Evolutionary conservation across 73 alveolate genomes (phyloP), one percentile per base, ranked within the genome.

Genomic region (Effrenium voratum): DNA sequence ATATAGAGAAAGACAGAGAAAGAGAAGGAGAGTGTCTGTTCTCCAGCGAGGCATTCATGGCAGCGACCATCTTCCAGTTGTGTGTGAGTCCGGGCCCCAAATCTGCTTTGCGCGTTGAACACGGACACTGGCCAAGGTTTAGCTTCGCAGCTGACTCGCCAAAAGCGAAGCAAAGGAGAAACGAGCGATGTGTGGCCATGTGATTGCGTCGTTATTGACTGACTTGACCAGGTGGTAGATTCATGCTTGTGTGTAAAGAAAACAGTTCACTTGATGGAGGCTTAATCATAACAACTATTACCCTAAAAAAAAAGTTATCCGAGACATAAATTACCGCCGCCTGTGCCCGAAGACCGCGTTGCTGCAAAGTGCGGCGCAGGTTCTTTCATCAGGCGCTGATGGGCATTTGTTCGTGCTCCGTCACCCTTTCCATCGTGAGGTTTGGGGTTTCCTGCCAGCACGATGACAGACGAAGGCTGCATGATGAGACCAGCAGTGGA

Each of bases 1-100:
- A n/a, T n/a, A n/a, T n/a, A n/a, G n/a, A n/a, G n/a, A n/a, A n/a
- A n/a, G n/a, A n/a, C n/a, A n/a, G n/a, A n/a, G n/a, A n/a, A n/a
- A n/a, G n/a, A n/a, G n/a, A n/a, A n/a, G n/a, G n/a, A n/a, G n/a
- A n/a, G n/a, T n/a, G n/a, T n/a, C n/a, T n/a, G n/a, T n/a, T n/a
- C 49, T 12, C 1, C n/a, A 36, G 50, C 68, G 16, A 87, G 95
- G 95, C 32, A 24, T 87, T 1, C 95, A 87, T 63, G 95, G 95
- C 46, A 87, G 95, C 68, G 95, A 87, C 68, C 95, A 87, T 72
- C 72, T 87, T 63, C 95, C 95, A 22, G 52, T 87, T 19, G 95
- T 87, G 26, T 87, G 95, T 28, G 95, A 87, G 95, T 63, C n/a
- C n/a, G n/a, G n/a, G n/a, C n/a, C n/a, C n/a, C n/a, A n/a, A n/a